Evolutionary conservation across 768 basidiomycete species (phyloP).

Genomic region (Lenzites betulinus): DNA sequence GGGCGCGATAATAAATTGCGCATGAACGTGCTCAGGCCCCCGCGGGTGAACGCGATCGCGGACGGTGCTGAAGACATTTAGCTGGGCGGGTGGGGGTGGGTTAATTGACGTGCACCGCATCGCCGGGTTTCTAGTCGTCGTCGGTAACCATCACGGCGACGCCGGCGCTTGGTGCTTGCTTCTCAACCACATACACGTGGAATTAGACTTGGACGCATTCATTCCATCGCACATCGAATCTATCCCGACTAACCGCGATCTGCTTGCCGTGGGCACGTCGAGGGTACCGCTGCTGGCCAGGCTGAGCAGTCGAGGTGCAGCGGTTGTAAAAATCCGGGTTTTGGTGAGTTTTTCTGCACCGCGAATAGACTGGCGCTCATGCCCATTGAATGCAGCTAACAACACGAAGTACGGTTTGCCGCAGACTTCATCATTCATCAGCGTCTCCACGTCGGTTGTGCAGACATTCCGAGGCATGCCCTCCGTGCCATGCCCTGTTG

Average conservation of each 20-base stretch:
- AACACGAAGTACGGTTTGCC: not conserved
- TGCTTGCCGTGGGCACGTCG: not conserved
- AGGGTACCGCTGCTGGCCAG: no score
- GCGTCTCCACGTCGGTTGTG: not conserved
- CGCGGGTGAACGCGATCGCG: no score
- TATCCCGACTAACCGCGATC: not conserved
- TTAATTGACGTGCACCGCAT: conserved; percentile 6
- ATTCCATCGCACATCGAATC: not conserved
- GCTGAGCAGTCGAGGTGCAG: no score
- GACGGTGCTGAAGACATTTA: not conserved
- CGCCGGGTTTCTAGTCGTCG: not conserved
- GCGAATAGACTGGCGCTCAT: not conserved
- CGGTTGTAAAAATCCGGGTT: no score
- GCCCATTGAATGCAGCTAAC: not conserved
- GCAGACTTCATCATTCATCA: not conserved
- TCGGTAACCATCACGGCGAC: not conserved
- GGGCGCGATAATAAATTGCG: no score
- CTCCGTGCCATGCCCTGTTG: not conserved
- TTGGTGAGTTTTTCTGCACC: no score
- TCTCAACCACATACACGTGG: not conserved
- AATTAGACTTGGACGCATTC: not conserved
- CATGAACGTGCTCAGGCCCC: no score
- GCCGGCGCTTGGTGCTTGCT: not conserved
- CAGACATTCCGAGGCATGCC: not conserved
- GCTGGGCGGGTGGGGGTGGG: not conserved